Evolutionary conservation across 1,139 yeast genomes (phyloP).

Genomic region (Yarrowia galli): DNA sequence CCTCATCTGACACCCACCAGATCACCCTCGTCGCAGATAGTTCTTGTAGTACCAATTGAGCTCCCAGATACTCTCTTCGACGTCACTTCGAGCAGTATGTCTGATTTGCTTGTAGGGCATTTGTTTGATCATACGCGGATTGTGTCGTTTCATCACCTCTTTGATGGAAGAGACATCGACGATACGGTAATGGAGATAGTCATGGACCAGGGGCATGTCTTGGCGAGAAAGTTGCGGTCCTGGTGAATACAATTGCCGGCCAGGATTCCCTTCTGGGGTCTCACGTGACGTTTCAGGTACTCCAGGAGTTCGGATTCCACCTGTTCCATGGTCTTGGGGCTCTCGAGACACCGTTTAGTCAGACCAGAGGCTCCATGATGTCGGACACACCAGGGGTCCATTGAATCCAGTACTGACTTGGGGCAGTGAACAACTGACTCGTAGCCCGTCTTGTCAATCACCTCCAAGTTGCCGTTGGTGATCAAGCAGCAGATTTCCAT

Average conservation of each 20-base stretch:
- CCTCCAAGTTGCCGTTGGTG: background rate
- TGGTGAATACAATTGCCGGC: constrained; percentile 13
- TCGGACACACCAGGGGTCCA: constrained; percentile 5
- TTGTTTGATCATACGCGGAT: background rate
- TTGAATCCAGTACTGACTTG: background rate
- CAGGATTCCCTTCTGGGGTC: background rate
- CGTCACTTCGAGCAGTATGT: constrained; percentile 11
- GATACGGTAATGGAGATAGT: background rate
- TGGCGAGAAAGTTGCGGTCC: constrained; percentile 16
- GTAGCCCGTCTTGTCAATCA: background rate
- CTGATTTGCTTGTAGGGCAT: constrained; percentile 20
- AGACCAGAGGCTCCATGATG: constrained; percentile 10
- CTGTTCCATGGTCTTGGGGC: background rate
- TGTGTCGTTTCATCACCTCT: constrained; percentile 12
- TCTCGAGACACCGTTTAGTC: constrained; percentile 5
- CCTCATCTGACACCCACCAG: too few species aligned
- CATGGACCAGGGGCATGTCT: constrained; percentile 5
- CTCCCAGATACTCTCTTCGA: constrained; percentile 12
- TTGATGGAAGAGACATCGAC: constrained; percentile 9
- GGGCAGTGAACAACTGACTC: constrained; percentile 10
- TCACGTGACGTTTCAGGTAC: constrained; percentile 3
- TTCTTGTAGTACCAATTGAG: constrained; percentile 3
- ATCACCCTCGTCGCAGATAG: background rate
- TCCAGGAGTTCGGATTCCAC: background rate
- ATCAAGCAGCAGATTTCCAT: constrained; percentile 6